Base-by-base conservation (phyloP, 768 basidiomycete species). In the Suillus hirtellus region DNA sequence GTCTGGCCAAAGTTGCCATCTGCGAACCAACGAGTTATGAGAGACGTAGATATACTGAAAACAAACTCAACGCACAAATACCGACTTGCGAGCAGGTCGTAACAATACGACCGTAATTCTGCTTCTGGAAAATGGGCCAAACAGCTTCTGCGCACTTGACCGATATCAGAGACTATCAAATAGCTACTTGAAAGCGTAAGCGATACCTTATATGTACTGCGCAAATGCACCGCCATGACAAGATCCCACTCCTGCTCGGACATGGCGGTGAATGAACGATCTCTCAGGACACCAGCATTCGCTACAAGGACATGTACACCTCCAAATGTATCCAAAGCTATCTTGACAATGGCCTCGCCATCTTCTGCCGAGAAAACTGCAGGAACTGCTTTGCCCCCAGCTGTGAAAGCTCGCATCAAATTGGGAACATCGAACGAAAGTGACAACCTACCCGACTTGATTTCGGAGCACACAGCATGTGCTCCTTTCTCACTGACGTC, bases 1-100 rank as follows among this genome's bases (percentile, higher is more conserved):
- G 93, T 90, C 75, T 98, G 95, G 27, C 96, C 96, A 72, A 96
- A 94, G 78, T 97, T 95, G 6, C 95, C 95, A 70, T 95, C 94
- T 96, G 21, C n/a, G 21, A 59, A 24, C 31, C 43, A 56, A 37
- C 15, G 17, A 11, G 11, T 9, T 66, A 42, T 69, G 63, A 63
- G 4, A 2, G 2, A 27, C 7, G 24, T 54, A 31, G 21, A 64
- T 7, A 12, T 31, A 53, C 47, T 40, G 11, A 42, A 44, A 34
- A 38, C 62, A 24, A 17, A 19, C 1, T 6, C 63, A n/a, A 82
- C 92, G 70, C 70, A 95, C 94, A 95, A 60, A 99, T 88, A 64
- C 96, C 96, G 58, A 94, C 94, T 72, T 89, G 89, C 2, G 95
- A 98, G 64, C 87, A 85, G n/a, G 95, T 98, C 37, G 92, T 96